Evolutionary conservation across 805 yeast species (phyloP), one percentile per base, ranked within the genome.

Genomic region (Barnettozyma californica): DNA sequence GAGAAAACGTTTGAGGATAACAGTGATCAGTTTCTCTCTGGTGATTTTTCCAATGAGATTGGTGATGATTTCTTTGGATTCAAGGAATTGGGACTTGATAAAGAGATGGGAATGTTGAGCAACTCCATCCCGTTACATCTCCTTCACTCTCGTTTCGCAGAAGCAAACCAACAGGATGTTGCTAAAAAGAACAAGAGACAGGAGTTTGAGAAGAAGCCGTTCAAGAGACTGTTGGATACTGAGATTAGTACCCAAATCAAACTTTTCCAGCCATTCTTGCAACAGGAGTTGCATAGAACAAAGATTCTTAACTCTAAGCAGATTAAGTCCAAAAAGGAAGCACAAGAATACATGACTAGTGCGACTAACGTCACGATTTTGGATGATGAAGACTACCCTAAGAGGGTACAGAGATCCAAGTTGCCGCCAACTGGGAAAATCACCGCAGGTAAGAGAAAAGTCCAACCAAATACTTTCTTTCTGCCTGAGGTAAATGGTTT

Each of bases 11-110:
- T 94, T 65, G 81, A 72, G 35, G 99, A 95, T 62, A 87, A 89
- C 59, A 85, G 96, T 59, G 97, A 94, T 54, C 96, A 92, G 65
- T 94, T 91, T 63, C 68, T 92, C 55, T 86, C 94, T 27, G 99
- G 99, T 49, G 97, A 91, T 60, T 94, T 94, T 64, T 85, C 97
- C 1, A 84, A 80, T 58, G 97, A 91, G 52, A 70, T 94, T 35
- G 99, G 98, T 7, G 99, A 92, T 59, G 99, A 94, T 68, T 94
- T 91, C 75, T 95, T 95, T 69, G 99, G 99, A 0, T 95, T 94
- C 73, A 86, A 79, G 62, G 98, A 92, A 55, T 72, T 94, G 43
- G 99, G 99, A 0, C 70, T 94, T 46, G 98, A 92, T 60, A 87
- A 84, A 59, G 99, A 94, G 65, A 85, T 89, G 64, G 91, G 92